Evolutionary conservation across 2,329 filamentous ascomycete genomes (phyloP).

Genomic region (Ceratocystis harringtonii): DNA sequence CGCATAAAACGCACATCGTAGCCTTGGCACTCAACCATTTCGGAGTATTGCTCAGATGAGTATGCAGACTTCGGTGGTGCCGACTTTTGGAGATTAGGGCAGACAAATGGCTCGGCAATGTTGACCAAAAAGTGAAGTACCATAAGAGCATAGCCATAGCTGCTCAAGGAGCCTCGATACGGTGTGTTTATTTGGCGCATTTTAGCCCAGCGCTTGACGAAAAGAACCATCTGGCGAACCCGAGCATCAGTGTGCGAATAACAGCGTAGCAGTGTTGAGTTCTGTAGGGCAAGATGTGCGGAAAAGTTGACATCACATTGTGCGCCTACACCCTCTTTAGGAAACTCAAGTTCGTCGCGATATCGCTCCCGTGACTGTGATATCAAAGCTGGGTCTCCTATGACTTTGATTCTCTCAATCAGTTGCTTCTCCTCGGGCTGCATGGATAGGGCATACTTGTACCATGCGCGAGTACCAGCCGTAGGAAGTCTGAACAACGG

Average conservation of each 20-base stretch:
- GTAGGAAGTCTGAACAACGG: conserved; percentile 11
- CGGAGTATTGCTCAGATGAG: conserved; percentile 24
- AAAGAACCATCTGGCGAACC: conserved; percentile 63
- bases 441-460: conserved; percentile 26
- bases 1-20: conserved; percentile 64
- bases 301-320: conserved; percentile 90
- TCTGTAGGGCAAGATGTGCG: conserved; percentile 67
- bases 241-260: conserved; percentile 68
- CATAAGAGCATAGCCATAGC: conserved; percentile 88
- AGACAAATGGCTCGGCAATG: conserved; percentile 61
- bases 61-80: conserved; percentile 29
- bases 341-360: conserved; percentile 56
- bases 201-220: conserved; percentile 86
- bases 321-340: conserved; percentile 61
- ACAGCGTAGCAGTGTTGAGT: conserved; percentile 67
- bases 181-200: conserved; percentile 70
- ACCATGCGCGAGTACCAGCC: conserved; percentile 14
- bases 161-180: conserved; percentile 73
- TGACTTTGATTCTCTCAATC: conserved; percentile 30
- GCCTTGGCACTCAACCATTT: conserved; percentile 41
- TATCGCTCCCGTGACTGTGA: conserved; percentile 33
- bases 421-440: conserved; percentile 24
- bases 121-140: conserved; percentile 83
- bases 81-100: conserved; percentile 62
- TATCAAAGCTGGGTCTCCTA: conserved; percentile 37